Percentiles rank a stretch among this genome's conserved stretches.
Evolutionary conservation across 495 filamentous ascomycete genomes (phyloP).

Genomic region (Staphylotrichum longicolle): DNA sequence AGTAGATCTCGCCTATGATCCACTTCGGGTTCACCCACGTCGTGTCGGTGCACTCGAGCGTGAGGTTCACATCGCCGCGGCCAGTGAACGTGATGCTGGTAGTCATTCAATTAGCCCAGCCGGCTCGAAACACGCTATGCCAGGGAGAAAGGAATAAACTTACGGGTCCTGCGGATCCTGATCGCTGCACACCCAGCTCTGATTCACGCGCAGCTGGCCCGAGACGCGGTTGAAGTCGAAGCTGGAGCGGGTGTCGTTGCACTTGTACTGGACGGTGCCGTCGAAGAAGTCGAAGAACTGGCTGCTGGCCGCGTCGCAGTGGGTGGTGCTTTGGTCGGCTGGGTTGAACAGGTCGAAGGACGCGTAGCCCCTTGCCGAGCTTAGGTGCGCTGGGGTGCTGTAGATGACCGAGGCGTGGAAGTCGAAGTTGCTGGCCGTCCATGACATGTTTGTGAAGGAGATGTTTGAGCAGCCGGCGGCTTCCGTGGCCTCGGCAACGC

Average conservation of each 20-base stretch:
- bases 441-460: slow-evolving; percentile 37
- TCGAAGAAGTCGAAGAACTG: slow-evolving; percentile 47
- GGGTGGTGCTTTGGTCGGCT: slow-evolving; percentile 28
- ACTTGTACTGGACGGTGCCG: slow-evolving; percentile 40
- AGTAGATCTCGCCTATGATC: slow-evolving; percentile 43
- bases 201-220: slow-evolving; percentile 38
- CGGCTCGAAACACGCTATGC: no score
- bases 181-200: slow-evolving; percentile 45
- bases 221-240: slow-evolving; percentile 39
- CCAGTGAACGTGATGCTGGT: slow-evolving; percentile 40
- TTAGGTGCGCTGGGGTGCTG: slow-evolving; percentile 46
- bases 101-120: no score
- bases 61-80: slow-evolving; percentile 35
- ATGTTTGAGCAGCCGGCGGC: slow-evolving; percentile 32
- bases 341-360: slow-evolving; percentile 48
- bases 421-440: slow-evolving; percentile 37
- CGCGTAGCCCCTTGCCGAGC: slow-evolving; percentile 41
- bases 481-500: not conserved
- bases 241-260: slow-evolving; percentile 28
- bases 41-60: slow-evolving; percentile 37
- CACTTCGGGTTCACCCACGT: slow-evolving; percentile 43
- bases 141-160: slow-evolving; percentile 22
- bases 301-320: slow-evolving; percentile 40
- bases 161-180: slow-evolving; percentile 39
- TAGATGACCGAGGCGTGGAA: slow-evolving; percentile 44